Evolutionary conservation across 1,139 yeast genomes (phyloP).

Genomic region (Suhomyces coccinellae): DNA sequence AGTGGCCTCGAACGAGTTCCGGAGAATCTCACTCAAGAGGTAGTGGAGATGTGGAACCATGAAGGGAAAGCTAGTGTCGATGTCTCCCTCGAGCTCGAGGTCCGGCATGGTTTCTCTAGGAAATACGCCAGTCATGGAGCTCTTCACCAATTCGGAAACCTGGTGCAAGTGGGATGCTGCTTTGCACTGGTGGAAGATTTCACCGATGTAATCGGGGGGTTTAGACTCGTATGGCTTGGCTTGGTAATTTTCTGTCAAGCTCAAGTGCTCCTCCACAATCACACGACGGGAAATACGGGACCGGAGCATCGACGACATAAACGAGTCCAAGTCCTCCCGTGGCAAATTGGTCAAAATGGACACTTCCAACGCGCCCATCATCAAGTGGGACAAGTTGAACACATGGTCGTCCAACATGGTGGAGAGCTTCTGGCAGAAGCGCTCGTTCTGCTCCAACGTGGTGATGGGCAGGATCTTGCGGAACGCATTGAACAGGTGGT

Average conservation of each 20-base stretch:
- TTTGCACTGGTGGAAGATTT: slow-evolving; percentile 75
- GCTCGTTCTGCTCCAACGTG: slow-evolving; percentile 69
- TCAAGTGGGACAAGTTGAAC: slow-evolving; percentile 77
- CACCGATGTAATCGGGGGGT: slow-evolving; percentile 78
- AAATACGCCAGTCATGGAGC: slow-evolving; percentile 47
- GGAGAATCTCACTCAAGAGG: slow-evolving; percentile 78
- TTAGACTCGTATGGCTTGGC: slow-evolving; percentile 44
- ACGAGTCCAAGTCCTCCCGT: slow-evolving; percentile 61
- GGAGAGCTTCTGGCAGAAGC: slow-evolving; percentile 64
- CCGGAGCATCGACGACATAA: slow-evolving; percentile 74
- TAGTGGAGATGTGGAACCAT: slow-evolving; percentile 85
- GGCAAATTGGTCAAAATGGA: slow-evolving; percentile 65
- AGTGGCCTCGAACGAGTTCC: slow-evolving; percentile 84
- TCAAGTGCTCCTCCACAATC: slow-evolving; percentile 85
- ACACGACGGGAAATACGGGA: slow-evolving; percentile 88
- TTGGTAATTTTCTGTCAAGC: slow-evolving; percentile 66
- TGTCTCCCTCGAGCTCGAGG: slow-evolving; percentile 67
- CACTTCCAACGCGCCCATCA: slow-evolving; percentile 91
- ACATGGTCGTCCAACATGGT: slow-evolving; percentile 75
- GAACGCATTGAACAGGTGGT: slow-evolving; percentile 81
- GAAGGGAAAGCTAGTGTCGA: slow-evolving; percentile 69
- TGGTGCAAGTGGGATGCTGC: slow-evolving; percentile 65
- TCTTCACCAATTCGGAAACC: slow-evolving; percentile 51
- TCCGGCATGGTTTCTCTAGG: slow-evolving; percentile 72
- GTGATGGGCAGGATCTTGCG: slow-evolving; percentile 68